Percentiles rank a stretch among this genome's conserved stretches.
These are phyloP conservation scores for Globisporangium parvum DNA, from an alignment of 352 stramenopile species.

Conservation along the genomic window DNA sequence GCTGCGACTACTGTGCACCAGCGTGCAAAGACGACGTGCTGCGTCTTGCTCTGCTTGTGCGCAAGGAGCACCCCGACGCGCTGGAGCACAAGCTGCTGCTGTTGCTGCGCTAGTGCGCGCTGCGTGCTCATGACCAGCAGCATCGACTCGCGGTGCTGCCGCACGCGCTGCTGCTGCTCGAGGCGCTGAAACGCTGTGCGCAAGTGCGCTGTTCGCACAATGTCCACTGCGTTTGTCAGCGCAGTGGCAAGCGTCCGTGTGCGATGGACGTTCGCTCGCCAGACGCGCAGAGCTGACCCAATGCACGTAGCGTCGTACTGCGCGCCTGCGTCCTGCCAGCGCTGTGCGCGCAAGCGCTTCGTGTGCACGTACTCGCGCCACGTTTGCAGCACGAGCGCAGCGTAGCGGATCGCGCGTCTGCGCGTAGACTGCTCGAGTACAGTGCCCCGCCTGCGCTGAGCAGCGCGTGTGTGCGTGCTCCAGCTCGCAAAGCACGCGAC, in stretches of 20 bases:
- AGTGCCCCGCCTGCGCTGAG: not conserved
- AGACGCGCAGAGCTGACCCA: not conserved
- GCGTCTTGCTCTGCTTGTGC: conserved; percentile 11
- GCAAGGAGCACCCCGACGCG: conserved; percentile 21
- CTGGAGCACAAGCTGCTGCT: conserved; percentile 20
- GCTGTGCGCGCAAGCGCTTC: no score
- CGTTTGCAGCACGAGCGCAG: not conserved
- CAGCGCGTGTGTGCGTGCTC: conserved; percentile 4
- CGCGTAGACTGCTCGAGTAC: not conserved
- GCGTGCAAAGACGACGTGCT: conserved; percentile 1
- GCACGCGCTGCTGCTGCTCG: conserved; percentile 12
- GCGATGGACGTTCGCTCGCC: not conserved
- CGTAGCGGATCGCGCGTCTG: not conserved
- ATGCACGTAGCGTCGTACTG: no score
- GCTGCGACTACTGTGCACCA: conserved; percentile 4
- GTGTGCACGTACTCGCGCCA: no score
- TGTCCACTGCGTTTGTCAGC: not conserved
- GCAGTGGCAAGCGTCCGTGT: not conserved
- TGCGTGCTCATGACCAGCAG: conserved; percentile 25
- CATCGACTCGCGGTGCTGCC: conserved; percentile 28
- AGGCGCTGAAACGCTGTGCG: conserved; percentile 13
- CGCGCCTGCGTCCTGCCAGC: no score
- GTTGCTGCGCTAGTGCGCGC: conserved; percentile 24
- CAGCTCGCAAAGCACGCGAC: conserved; percentile 20
- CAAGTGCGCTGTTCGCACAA: conserved; percentile 12